These are phyloP conservation scores for Hypoxylon sp. DNA, from an alignment of 2,329 filamentous ascomycete species.

Conservation along the genomic window DNA sequence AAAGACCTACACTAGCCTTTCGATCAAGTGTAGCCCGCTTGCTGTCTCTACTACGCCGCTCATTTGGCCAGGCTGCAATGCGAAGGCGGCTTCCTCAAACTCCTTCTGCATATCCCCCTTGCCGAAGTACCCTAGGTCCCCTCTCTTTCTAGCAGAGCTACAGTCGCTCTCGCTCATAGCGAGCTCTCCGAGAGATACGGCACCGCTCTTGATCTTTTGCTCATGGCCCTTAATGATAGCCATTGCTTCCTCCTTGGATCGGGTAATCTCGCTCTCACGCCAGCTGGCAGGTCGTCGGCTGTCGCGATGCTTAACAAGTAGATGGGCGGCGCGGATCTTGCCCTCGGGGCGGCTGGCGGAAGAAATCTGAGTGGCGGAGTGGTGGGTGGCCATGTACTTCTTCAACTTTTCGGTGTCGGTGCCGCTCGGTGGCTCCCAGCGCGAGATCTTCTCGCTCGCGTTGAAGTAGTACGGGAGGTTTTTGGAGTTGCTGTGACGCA, in stretches of 20 bases:
- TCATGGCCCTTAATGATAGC: slow-evolving; percentile 83
- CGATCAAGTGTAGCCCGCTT: slow-evolving; percentile 94
- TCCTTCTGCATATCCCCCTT: slow-evolving; percentile 98
- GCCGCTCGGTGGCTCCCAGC: slow-evolving; percentile 92
- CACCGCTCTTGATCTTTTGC: slow-evolving; percentile 79
- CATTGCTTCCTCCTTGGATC: slow-evolving; percentile 88
- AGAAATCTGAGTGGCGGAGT: slow-evolving; percentile 71
- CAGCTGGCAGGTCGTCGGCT: slow-evolving; percentile 93
- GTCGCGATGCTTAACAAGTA: slow-evolving; percentile 93
- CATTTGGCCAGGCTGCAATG: slow-evolving; percentile 87
- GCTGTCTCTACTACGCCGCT: slow-evolving; percentile 92
- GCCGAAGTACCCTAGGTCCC: slow-evolving; percentile 95
- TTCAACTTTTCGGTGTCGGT: slow-evolving; percentile 95
- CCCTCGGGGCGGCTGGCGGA: slow-evolving; percentile 67
- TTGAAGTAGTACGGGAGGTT: slow-evolving; percentile 99
- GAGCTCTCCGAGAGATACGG: slow-evolving; percentile 81
- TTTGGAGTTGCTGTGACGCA: slow-evolving; percentile 98
- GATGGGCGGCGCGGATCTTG: slow-evolving; percentile 93
- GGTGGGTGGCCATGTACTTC: slow-evolving; percentile 90
- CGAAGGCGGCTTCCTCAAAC: slow-evolving; percentile 96
- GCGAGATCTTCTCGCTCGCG: slow-evolving; percentile 84
- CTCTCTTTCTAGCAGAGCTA: slow-evolving; percentile 92
- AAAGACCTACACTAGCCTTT: slow-evolving; percentile 64
- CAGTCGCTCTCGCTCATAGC: slow-evolving; percentile 94
- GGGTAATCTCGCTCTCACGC: slow-evolving; percentile 90